Percentiles rank a stretch among this genome's conserved stretches.
phyloP scores from a whole-genome alignment of 1,284 basidiomycete species.

The Cutaneotrichosporon curvatum region DNA sequence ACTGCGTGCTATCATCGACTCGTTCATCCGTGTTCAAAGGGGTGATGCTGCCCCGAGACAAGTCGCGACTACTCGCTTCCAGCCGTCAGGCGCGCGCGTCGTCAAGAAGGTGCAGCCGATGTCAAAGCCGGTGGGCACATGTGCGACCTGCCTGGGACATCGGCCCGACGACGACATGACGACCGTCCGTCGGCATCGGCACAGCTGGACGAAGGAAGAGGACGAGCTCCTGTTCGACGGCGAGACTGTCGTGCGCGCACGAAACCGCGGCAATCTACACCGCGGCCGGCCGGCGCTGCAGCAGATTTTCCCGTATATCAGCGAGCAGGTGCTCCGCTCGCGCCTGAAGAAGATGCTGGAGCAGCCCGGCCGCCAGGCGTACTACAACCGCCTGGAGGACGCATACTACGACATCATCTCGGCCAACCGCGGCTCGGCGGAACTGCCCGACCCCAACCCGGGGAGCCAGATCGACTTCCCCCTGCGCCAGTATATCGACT shows the following conservation, averaged over 20 bases:
- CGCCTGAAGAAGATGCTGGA: constrained; percentile 53
- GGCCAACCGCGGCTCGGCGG: constrained; percentile 58
- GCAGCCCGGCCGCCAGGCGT: constrained; percentile 61
- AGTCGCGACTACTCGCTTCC: no score
- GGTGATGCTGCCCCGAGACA: constrained; percentile 1
- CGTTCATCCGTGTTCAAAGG: constrained; percentile 11
- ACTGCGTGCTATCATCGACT: constrained; percentile 14
- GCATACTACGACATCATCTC: constrained; percentile 72
- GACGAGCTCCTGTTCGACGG: constrained; percentile 81
- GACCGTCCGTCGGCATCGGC: constrained; percentile 48
- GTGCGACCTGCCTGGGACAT: neutral
- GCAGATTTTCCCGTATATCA: constrained; percentile 64
- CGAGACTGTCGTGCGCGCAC: constrained; percentile 69
- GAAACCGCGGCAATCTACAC: constrained; percentile 49
- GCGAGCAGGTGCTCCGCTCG: constrained; percentile 21
- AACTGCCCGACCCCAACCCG: constrained; percentile 65
- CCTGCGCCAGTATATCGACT: constrained; percentile 65
- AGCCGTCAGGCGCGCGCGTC: neutral
- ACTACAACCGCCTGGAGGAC: constrained; percentile 70
- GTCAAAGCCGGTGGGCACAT: neutral
- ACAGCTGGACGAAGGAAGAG: constrained; percentile 74
- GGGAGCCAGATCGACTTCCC: constrained; percentile 66
- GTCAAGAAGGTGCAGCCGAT: neutral
- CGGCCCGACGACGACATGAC: constrained; percentile 1
- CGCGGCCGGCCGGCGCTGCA: constrained; percentile 44